Base-by-base conservation (phyloP, 106 monocot genomes). In the Platanthera guangdongensis region DNA sequence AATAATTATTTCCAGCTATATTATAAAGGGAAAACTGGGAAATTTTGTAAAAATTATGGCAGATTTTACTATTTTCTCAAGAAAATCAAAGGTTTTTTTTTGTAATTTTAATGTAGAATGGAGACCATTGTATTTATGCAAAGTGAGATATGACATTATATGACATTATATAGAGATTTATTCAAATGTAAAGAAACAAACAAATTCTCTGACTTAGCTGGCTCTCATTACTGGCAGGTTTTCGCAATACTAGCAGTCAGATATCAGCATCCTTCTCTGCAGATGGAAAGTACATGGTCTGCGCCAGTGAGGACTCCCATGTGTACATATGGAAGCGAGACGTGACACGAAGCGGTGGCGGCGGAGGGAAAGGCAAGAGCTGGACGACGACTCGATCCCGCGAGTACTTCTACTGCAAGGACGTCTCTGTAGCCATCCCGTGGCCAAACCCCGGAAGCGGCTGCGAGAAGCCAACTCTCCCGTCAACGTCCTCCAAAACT, bases 241-340 rank as follows among this genome's bases (percentile, higher is more conserved):
- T 94, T 75, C 85, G 86, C 30, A 97, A 97, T 18, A 94, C 91
- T 15, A 94, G 89, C 88, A 97, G 94, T 69, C 97, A 97, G 69
- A 94, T 97, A 80, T 89, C 91, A 6, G 97, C 97, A 50, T 91
- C 91, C 0, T 97, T 80, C 67, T 86, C 88, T 4, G 70, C 83
- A 9, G 94, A 94, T 39, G 91, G 94, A 2, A 87, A 80, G 25
- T 94, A 91, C 47, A 86, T 92, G 0, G 83, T 97, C 13, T 89
- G 91, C 7, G 94, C 97, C 0, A 97, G 97, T 65, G 97, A 97
- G 84, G 97, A 97, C 80, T 97, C 97, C 4, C 80, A 94, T 15
- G 97, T 97, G 9, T 97, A 94, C 77, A 49, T 97, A 25, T 97
- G 97, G 97, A 94, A 89, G 75, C 76, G 87, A 65, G 88, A 86